Base-by-base conservation (phyloP, 2,329 filamentous ascomycete species). In the Zymoseptoria tritici region DNA sequence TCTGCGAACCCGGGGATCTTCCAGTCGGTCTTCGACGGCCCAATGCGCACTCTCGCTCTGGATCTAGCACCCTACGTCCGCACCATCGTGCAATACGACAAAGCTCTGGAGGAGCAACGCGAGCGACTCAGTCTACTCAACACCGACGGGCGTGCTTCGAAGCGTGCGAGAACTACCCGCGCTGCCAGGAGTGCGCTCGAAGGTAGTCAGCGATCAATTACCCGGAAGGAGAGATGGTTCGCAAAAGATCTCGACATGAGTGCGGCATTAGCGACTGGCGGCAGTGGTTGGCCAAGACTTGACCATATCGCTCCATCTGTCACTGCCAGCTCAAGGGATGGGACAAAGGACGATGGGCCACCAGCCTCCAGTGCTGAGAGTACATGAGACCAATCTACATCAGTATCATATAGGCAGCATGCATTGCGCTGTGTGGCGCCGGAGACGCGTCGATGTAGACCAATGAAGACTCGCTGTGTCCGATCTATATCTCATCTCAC, bases 41-140 rank as follows among this genome's bases (percentile, higher is more conserved):
- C 85, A 0, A 77, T 88, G 67, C 72, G 74, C 0, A 78, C 86
- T 20, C 84, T 96, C 31, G 81, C 83, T 0, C 77, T 87, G 11
- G 94, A 99, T 64, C 79, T 97, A 1, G 92, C 91, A 0, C 94
- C 95, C 0, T 97, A 90, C 72, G 83, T 97, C n/a, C 88, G 95
- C 9, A 81, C 82, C 46, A 97, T 99, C 61, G 85, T 93, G 1
- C 80, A 85, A 0, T 89, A 87, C 70, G 93, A 97, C 67, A 77
- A 85, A 20, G 80, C 80, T 1, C 81, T 94, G 1, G 87, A 91
- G 68, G 79, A 84, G 62, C 84, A 90, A 64, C 83, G 90, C 9
- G 72, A 83, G 7, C 81, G 81, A 19, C 74, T 89, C 9, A 85
- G 84, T 64, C 84, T 79, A 57, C 73, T 91, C 1, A 63, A 83